A percentile compares a stretch with the other conserved stretches of the same genome.
phyloP scores from a whole-genome alignment of 306 rosid genomes.

The Macrotyloma uniflorum region DNA sequence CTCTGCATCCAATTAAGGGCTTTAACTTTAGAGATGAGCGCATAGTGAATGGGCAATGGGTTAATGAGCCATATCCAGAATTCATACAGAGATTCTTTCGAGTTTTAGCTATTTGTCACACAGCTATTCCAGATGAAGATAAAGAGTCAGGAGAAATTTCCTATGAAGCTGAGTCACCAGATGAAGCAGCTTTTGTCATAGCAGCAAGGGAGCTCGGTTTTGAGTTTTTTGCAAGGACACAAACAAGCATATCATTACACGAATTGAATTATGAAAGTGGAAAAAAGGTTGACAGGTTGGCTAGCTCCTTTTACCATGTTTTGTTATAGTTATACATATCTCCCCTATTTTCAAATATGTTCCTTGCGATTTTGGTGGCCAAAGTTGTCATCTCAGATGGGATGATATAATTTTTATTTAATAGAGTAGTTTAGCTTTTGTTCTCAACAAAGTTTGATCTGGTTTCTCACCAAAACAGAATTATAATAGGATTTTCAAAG shows the following conservation, averaged over 20 bases:
- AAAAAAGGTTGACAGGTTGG: constrained; percentile 82
- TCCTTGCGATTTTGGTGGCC: constrained; percentile 3
- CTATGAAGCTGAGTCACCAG: constrained; percentile 91
- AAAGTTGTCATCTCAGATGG: constrained; percentile 1
- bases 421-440: neutral
- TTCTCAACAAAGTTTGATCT: constrained; percentile 21
- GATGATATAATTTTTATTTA: neutral
- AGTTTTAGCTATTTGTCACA: constrained; percentile 82
- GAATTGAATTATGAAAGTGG: constrained; percentile 63
- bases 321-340: constrained; percentile 14
- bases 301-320: constrained; percentile 50
- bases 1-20: constrained; percentile 55
- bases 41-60: constrained; percentile 72
- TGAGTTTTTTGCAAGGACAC: constrained; percentile 67
- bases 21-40: constrained; percentile 85
- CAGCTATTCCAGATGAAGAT: constrained; percentile 70
- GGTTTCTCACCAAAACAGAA: neutral
- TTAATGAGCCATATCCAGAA: constrained; percentile 66
- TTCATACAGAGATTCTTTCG: constrained; percentile 67
- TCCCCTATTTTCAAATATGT: neutral
- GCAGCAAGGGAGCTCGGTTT: constrained; percentile 94
- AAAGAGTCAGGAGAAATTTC: constrained; percentile 56
- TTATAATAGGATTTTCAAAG: neutral
- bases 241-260: constrained; percentile 64
- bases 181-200: constrained; percentile 93